A percentile compares a stretch with the other conserved stretches of the same genome.
Conservation (phyloP, 176 grass and related monocot species). For the Rhipidocladum racemiflorum region DNA sequence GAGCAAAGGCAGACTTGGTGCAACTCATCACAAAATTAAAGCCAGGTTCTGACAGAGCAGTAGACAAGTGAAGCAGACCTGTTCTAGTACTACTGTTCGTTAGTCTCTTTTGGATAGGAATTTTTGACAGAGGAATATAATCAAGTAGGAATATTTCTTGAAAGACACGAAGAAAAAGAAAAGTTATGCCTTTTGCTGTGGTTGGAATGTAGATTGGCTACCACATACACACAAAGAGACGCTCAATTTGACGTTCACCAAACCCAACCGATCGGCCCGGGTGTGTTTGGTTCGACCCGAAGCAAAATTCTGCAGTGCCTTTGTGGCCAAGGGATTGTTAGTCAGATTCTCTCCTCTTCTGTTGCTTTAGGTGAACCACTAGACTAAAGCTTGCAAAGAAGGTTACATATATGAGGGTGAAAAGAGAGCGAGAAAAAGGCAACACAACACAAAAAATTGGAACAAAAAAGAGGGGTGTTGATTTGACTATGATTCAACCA, state of each 20-base stretch:
- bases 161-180: not conserved
- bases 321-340: conserved; percentile 32
- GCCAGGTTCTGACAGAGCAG: not conserved
- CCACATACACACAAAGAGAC: not conserved
- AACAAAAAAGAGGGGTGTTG: not conserved
- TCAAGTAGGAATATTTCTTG: not conserved
- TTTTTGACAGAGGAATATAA: not conserved
- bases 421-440: not conserved
- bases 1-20: conserved; percentile 47
- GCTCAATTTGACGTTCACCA: conserved; percentile 40
- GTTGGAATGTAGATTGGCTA: conserved; percentile 43
- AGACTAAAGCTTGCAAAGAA: conserved; percentile 6
- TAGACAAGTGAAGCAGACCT: conserved; percentile 20
- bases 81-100: not conserved
- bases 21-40: conserved; percentile 17
- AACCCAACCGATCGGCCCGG: conserved; percentile 31
- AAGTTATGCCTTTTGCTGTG: conserved; percentile 8
- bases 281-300: conserved; percentile 51
- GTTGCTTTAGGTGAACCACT: conserved; percentile 37
- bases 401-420: conserved; percentile 8
- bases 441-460: not conserved
- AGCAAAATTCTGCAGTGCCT: conserved; percentile 38
- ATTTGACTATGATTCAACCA: conserved; percentile 41
- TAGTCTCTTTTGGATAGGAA: not conserved
- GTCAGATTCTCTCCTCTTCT: not conserved